Conservation (phyloP, 1,284 basidiomycete species). For the Ceratobasidium sp. region DNA sequence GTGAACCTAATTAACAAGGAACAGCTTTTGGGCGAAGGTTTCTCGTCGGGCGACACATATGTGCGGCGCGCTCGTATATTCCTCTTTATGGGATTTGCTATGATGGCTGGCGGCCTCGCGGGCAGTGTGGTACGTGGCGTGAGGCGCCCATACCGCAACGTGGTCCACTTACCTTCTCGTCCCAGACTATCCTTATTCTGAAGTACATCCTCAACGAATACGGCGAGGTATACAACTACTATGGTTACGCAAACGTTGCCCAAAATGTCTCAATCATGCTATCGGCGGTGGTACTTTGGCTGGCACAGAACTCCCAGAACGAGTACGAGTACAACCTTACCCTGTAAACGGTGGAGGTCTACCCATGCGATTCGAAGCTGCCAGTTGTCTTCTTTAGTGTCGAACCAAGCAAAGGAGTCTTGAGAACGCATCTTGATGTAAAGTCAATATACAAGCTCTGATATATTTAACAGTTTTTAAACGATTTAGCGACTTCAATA, state of each 20-base stretch:
- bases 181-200: slow-evolving; percentile 87
- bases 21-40: slow-evolving; percentile 85
- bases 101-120: slow-evolving; percentile 96
- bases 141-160: slow-evolving; percentile 13
- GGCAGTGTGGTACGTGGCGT: slow-evolving; percentile 84
- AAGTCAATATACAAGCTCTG: slow-evolving; percentile 31
- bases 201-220: slow-evolving; percentile 89
- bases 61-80: slow-evolving; percentile 92
- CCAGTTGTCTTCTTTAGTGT: background rate
- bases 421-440: slow-evolving; percentile 3
- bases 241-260: slow-evolving; percentile 94
- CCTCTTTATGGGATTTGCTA: slow-evolving; percentile 94
- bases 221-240: slow-evolving; percentile 85
- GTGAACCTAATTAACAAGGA: slow-evolving; percentile 97
- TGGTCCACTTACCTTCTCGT: slow-evolving; percentile 34
- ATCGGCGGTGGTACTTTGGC: slow-evolving; percentile 87
- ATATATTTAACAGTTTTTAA: slow-evolving; percentile 8
- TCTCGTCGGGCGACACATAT: slow-evolving; percentile 74
- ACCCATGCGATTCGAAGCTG: slow-evolving; percentile 16
- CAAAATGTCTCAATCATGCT: slow-evolving; percentile 95
- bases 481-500: slow-evolving; percentile 12
- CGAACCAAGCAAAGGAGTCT: slow-evolving; percentile 8
- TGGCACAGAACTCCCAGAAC: slow-evolving; percentile 81
- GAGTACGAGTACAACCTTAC: slow-evolving; percentile 93
- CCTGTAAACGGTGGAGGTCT: slow-evolving; percentile 60